Conservation (phyloP, 2,329 filamentous ascomycete genomes). For the Neonectria neomacrospora region DNA sequence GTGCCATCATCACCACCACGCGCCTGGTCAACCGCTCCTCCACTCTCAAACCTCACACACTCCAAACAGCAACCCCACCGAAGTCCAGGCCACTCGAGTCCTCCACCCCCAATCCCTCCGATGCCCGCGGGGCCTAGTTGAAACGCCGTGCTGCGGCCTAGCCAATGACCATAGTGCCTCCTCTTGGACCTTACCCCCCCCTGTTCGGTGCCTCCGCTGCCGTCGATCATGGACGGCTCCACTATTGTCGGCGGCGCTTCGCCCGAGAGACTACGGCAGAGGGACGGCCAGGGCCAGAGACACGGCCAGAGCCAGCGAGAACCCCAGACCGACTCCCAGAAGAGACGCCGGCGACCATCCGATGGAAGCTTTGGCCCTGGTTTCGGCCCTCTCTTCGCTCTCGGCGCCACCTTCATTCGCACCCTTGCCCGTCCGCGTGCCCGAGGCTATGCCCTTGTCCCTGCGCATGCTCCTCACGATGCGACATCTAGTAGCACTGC, state of each 20-base stretch:
- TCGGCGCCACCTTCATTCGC: slow-evolving; percentile 13
- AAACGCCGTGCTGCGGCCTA: slow-evolving; percentile 15
- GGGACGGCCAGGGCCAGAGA: slow-evolving; percentile 10
- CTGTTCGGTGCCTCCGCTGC: slow-evolving; percentile 14
- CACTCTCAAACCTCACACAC: slow-evolving; percentile 26
- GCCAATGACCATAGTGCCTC: slow-evolving; percentile 35
- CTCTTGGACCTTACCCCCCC: slow-evolving; percentile 21
- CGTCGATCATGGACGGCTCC: slow-evolving; percentile 36
- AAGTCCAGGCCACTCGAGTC: not conserved
- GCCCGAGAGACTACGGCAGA: slow-evolving; percentile 29
- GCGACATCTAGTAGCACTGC: slow-evolving; percentile 19
- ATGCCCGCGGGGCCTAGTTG: slow-evolving; percentile 17
- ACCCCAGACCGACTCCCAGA: not conserved
- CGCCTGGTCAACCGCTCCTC: slow-evolving; percentile 17
- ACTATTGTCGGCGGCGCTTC: slow-evolving; percentile 32
- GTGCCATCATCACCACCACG: slow-evolving; percentile 3
- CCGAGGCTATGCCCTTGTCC: slow-evolving; percentile 34
- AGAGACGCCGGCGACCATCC: slow-evolving; percentile 30
- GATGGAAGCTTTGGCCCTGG: slow-evolving; percentile 15
- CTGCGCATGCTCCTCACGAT: slow-evolving; percentile 26
- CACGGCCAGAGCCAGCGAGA: not conserved
- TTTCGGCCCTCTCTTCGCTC: not conserved
- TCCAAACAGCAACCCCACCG: slow-evolving; percentile 14
- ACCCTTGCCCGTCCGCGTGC: not conserved
- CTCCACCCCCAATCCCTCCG: slow-evolving; percentile 14